Base-by-base conservation (phyloP, 1,139 yeast species). In the Kazachstania sp. region DNA sequence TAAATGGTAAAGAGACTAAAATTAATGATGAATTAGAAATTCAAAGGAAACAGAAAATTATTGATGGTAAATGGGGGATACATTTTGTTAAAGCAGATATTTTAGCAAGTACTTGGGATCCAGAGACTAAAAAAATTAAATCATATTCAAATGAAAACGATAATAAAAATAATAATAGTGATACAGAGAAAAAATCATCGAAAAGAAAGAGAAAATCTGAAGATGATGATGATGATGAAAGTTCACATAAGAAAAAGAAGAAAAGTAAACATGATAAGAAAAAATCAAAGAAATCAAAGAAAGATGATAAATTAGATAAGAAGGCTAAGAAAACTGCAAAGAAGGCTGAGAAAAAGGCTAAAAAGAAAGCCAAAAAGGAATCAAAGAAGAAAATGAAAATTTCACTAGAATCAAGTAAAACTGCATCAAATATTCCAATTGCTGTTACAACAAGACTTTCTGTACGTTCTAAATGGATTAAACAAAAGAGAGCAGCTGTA, bases 401-500 rank as follows among this genome's bases (percentile, higher is more conserved):
- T 23, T 23, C 28, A 2, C 39, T 52, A 12, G 51, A 51, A 38
- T 44, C 57, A 9, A 52, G 54, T 34, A 43, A 56, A 50, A 44
- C 61, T 5, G 55, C 62, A 54, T 44, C 58, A 34, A 50, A 50
- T 20, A 48, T 52, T 18, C 60, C 71, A 6, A 70, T 71, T 11
- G 68, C 69, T 1, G 70, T 80, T 8, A 69, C 81, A 5, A 79
- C 87, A 2, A 75, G 95, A 60, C 69, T 84, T 45, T 84, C 95
- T 0, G 85, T 84, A 2, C 76, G 97, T 60, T 82, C 95, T 16
- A 81, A 79, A 63, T 88, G 87, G 82, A 88, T 90, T 49, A 82
- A 76, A 54, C 95, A 87, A 61, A 90, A 90, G 63, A 75, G 92
- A 58, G 95, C 95, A 7, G 88, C 97, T 1, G 88, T 90, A 0